Conservation (phyloP, 2,329 filamentous ascomycete species). For the Aspergillus bombycis region DNA sequence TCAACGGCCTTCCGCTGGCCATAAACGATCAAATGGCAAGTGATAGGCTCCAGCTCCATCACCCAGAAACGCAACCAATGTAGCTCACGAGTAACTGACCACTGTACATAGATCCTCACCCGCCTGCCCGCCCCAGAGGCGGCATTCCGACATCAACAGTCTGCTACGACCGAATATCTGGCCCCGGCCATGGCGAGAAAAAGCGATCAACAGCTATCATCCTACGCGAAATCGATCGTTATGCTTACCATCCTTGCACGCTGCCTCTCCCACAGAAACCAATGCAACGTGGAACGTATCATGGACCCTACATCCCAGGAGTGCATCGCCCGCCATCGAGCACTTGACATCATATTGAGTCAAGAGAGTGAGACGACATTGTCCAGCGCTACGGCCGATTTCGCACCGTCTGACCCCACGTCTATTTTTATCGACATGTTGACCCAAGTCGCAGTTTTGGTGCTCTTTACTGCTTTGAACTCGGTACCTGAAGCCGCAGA, state of each 20-base stretch:
- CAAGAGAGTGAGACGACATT: neutral
- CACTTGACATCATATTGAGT: neutral
- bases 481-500: neutral
- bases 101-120: neutral
- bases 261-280: neutral
- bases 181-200: neutral
- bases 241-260: neutral
- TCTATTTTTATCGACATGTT: neutral
- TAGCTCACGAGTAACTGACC: too few relatives aligned
- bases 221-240: neutral
- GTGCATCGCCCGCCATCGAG: neutral
- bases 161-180: neutral
- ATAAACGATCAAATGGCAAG: neutral
- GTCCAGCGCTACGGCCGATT: neutral
- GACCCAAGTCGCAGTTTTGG: neutral
- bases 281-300: neutral
- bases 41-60: neutral
- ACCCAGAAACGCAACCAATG: too few relatives aligned
- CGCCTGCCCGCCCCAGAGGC: neutral
- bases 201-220: neutral
- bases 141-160: neutral
- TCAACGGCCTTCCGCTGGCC: neutral
- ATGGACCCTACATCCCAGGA: neutral
- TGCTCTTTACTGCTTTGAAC: neutral
- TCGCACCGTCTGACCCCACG: neutral